phyloP scores from a whole-genome alignment of 108 stramenopile genomes.

The Nitzschia sp. region DNA sequence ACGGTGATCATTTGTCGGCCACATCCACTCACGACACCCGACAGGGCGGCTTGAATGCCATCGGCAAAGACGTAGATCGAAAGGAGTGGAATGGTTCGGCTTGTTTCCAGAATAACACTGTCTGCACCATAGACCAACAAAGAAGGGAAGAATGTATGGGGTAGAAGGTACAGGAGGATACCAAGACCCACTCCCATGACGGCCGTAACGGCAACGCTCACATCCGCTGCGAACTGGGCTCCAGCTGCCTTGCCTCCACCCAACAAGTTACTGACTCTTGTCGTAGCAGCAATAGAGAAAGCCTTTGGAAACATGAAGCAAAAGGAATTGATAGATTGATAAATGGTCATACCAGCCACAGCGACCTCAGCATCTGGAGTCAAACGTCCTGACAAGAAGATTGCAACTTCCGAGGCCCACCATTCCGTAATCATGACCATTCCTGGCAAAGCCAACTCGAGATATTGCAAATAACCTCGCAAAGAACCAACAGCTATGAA shows the following conservation, averaged over 20 bases:
- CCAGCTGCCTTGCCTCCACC: slow-evolving; percentile 30
- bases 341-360: slow-evolving; percentile 62
- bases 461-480: slow-evolving; percentile 44
- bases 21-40: slow-evolving; percentile 63
- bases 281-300: slow-evolving; percentile 43
- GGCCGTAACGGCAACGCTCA: slow-evolving; percentile 34
- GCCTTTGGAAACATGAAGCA: slow-evolving; percentile 67
- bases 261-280: slow-evolving; percentile 53
- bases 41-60: slow-evolving; percentile 62
- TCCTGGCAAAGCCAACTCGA: slow-evolving; percentile 63
- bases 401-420: slow-evolving; percentile 66
- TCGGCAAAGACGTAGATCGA: slow-evolving; percentile 65
- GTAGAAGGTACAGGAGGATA: slow-evolving; percentile 34
- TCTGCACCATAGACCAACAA: slow-evolving; percentile 47
- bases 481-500: slow-evolving; percentile 26
- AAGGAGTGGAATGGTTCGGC: slow-evolving; percentile 50
- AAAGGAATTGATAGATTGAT: slow-evolving; percentile 62
- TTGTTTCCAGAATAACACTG: slow-evolving; percentile 42
- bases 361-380: slow-evolving; percentile 47
- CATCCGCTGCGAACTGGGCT: slow-evolving; percentile 38
- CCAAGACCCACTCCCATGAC: slow-evolving; percentile 40
- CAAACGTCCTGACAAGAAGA: slow-evolving; percentile 61
- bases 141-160: slow-evolving; percentile 53
- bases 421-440: slow-evolving; percentile 64
- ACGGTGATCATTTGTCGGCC: slow-evolving; percentile 52